Percentiles rank a stretch among this genome's conserved stretches.
phyloP scores from a whole-genome alignment of 2,329 filamentous ascomycete genomes.

The Sporothrix dimorphospora region DNA sequence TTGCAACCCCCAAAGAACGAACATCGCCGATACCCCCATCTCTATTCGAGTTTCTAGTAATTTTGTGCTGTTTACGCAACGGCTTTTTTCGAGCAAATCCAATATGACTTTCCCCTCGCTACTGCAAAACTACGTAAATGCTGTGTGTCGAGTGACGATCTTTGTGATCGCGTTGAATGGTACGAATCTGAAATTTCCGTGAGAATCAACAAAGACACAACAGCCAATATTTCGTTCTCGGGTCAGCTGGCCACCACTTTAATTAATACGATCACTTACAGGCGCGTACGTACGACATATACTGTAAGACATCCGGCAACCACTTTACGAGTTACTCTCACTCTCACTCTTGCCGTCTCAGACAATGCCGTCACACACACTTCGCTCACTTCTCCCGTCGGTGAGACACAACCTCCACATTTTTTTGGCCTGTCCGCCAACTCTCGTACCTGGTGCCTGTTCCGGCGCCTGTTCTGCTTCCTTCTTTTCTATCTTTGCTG shows the following conservation, averaged over 20 bases:
- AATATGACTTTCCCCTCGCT: not conserved
- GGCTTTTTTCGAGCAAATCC: not conserved
- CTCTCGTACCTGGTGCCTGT: conserved; percentile 5
- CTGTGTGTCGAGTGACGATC: too few species aligned
- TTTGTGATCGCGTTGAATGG: not conserved
- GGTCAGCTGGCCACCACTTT: conserved; percentile 1
- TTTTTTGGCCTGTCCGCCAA: not conserved
- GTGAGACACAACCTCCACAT: conserved; percentile 2
- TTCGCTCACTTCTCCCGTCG: not conserved
- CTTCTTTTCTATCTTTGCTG: not conserved
- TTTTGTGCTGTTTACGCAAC: not conserved
- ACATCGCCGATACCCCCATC: conserved; percentile 1
- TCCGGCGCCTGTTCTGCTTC: not conserved
- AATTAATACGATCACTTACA: not conserved
- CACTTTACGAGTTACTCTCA: not conserved
- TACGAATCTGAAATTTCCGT: not conserved
- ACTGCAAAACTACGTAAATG: too few species aligned
- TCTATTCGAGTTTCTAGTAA: not conserved
- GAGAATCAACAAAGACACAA: not conserved
- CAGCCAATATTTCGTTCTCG: not conserved
- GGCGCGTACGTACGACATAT: not conserved
- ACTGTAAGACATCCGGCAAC: conserved; percentile 1
- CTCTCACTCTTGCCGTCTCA: not conserved
- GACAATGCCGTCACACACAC: conserved; percentile 11
- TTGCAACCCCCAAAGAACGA: not conserved